phyloP scores from a whole-genome alignment of 2,329 filamentous ascomycete genomes.

The Tolypocladium pustulatum region DNA sequence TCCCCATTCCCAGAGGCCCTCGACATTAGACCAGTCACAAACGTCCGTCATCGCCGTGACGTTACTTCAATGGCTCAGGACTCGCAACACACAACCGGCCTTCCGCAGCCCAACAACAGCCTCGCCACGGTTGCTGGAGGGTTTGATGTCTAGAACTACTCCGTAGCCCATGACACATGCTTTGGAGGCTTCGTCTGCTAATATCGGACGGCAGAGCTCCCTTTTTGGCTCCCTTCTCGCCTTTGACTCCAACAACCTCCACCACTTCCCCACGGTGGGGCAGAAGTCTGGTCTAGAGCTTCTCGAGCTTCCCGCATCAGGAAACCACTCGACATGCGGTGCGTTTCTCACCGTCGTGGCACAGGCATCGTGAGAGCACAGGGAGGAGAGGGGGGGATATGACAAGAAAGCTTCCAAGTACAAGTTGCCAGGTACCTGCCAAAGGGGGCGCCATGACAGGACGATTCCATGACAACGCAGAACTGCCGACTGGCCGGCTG shows the following conservation, averaged over 20 bases:
- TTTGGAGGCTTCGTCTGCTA: background rate
- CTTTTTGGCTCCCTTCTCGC: background rate
- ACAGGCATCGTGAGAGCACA: background rate
- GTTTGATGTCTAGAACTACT: conserved; percentile 10
- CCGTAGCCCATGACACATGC: conserved; percentile 10
- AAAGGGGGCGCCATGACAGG: background rate
- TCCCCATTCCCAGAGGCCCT: background rate
- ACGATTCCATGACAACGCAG: background rate
- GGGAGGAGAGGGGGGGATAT: background rate
- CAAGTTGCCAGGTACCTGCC: background rate
- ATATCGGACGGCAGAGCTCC: background rate
- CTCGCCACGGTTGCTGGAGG: background rate
- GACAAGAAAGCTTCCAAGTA: background rate
- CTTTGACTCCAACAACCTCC: background rate
- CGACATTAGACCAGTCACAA: background rate
- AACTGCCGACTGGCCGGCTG: background rate
- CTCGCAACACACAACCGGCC: background rate
- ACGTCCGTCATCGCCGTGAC: background rate
- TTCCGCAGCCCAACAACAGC: too few species aligned
- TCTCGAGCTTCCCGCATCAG: conserved; percentile 8
- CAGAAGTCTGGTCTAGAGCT: conserved; percentile 3
- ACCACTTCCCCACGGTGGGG: background rate
- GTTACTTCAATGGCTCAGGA: background rate
- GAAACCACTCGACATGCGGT: conserved; percentile 13
- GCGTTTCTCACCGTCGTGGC: conserved; percentile 11